Evolutionary conservation across 345 rosid species (phyloP).

Genomic region (Geranium brycei): DNA sequence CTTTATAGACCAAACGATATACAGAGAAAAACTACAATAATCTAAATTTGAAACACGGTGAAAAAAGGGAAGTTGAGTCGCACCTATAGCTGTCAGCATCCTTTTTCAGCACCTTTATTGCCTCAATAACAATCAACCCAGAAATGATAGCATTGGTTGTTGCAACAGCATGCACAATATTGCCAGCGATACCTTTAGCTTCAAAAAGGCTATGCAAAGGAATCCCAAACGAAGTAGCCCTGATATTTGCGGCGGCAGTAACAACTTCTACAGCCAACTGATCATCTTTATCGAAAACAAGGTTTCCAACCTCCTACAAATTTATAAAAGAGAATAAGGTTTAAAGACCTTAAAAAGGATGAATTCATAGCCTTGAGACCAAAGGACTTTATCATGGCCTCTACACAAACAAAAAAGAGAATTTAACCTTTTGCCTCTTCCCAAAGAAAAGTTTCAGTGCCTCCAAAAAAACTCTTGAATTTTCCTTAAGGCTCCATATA

Average conservation of each 20-base stretch:
- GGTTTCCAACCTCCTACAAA: conserved; percentile 76
- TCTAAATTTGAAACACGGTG: conserved; percentile 1
- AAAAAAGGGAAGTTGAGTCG: conserved; percentile 14
- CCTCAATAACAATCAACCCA: conserved; percentile 93
- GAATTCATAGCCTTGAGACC: not conserved
- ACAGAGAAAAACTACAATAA: not conserved
- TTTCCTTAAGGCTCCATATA: conserved; percentile 71
- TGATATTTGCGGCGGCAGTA: conserved; percentile 95
- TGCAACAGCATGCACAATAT: conserved; percentile 96
- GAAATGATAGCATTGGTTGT: conserved; percentile 93
- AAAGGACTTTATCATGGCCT: not conserved
- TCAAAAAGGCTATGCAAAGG: conserved; percentile 94
- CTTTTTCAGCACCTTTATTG: conserved; percentile 80
- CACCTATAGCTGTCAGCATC: conserved; percentile 62
- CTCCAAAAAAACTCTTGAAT: conserved; percentile 70
- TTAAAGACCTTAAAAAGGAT: not conserved
- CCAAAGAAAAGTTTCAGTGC: conserved; percentile 61
- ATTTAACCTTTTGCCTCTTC: conserved; percentile 62
- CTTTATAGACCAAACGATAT: not conserved
- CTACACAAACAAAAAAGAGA: conserved; percentile 3
- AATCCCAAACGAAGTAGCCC: conserved; percentile 89
- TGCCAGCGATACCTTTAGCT: conserved; percentile 99
- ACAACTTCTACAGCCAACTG: conserved; percentile 96
- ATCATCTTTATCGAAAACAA: conserved; percentile 95
- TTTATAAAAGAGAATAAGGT: not conserved